Evolutionary conservation across 164 flowering plant species (phyloP).

Genomic region (Taxillus chinensis): DNA sequence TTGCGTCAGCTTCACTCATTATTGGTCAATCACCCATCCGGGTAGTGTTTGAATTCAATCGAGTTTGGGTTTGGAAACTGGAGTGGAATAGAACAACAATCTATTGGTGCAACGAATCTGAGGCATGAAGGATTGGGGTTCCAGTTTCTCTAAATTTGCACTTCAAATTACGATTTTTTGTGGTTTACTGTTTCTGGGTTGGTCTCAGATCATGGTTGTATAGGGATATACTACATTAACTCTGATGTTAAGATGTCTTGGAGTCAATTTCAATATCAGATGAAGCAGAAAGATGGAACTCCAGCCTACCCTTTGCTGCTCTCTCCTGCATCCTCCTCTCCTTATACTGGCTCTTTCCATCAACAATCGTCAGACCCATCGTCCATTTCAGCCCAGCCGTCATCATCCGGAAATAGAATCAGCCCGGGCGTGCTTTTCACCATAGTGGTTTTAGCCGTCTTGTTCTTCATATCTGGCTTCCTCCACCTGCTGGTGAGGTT

Average conservation of each 20-base stretch:
- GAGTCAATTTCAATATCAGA: slow-evolving; percentile 27
- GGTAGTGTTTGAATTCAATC: neutral
- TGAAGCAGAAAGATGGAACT: slow-evolving; percentile 22
- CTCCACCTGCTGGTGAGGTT: slow-evolving; percentile 64
- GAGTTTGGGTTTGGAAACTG: neutral
- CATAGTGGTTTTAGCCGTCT: slow-evolving; percentile 50
- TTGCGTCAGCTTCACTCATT: slow-evolving; percentile 7
- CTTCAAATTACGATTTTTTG: neutral
- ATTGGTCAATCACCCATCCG: slow-evolving; percentile 2
- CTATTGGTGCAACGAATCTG: neutral
- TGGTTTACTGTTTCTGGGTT: neutral
- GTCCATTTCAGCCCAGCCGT: slow-evolving; percentile 12
- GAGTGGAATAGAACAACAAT: neutral
- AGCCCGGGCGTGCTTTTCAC: slow-evolving; percentile 61
- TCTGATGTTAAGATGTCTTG: slow-evolving; percentile 31
- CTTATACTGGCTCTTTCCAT: slow-evolving; percentile 10
- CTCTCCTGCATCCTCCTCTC: slow-evolving; percentile 12
- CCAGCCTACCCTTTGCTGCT: slow-evolving; percentile 29
- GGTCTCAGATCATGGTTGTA: too few species aligned
- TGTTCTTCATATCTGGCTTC: slow-evolving; percentile 59
- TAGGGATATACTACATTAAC: too few species aligned
- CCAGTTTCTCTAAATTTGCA: neutral
- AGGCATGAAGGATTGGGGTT: neutral
- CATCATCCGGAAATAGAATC: slow-evolving; percentile 36
- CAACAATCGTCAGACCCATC: slow-evolving; percentile 7